phyloP scores from a whole-genome alignment of 208 protist species.

The Crithidia sp. region DNA sequence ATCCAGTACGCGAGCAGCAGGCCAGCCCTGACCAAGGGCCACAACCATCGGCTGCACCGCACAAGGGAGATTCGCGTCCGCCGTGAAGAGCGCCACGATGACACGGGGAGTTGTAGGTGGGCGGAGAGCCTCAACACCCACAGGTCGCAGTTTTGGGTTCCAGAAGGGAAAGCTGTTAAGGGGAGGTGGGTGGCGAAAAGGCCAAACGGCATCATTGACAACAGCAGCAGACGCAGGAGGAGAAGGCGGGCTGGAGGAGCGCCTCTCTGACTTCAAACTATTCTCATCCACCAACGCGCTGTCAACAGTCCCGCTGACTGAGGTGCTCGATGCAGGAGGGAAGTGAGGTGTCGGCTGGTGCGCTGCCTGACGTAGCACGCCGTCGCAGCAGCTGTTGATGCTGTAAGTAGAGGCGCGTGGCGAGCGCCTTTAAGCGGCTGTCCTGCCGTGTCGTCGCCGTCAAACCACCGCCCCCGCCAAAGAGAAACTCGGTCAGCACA shows the following conservation, averaged over 20 bases:
- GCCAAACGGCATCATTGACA: slow-evolving; percentile 36
- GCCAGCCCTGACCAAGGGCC: slow-evolving; percentile 53
- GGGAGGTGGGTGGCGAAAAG: slow-evolving; percentile 57
- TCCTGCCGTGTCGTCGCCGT: slow-evolving; percentile 1
- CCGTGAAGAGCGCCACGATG: slow-evolving; percentile 37
- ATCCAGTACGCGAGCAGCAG: slow-evolving; percentile 42
- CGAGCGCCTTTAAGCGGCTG: slow-evolving; percentile 27
- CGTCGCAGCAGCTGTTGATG: slow-evolving; percentile 22
- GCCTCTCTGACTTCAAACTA: too few relatives aligned
- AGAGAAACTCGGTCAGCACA: slow-evolving; percentile 10
- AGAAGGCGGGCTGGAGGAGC: too few relatives aligned
- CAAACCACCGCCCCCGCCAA: not conserved
- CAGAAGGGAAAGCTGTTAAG: slow-evolving; percentile 51
- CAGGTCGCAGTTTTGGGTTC: slow-evolving; percentile 49
- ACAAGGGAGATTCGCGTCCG: slow-evolving; percentile 22
- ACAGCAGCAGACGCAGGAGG: not conserved
- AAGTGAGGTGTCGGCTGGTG: not conserved
- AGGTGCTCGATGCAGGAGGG: not conserved
- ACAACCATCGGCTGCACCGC: slow-evolving; percentile 43
- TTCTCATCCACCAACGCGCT: not conserved
- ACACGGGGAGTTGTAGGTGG: slow-evolving; percentile 19
- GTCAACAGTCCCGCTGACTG: not conserved
- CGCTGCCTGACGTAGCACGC: not conserved
- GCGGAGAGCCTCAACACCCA: slow-evolving; percentile 24
- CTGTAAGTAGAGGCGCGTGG: slow-evolving; percentile 28